A percentile compares a stretch with the other conserved stretches of the same genome.
Conservation (phyloP, 371 early-diverging fungal species). For the Phascolomyces articulosus region DNA sequence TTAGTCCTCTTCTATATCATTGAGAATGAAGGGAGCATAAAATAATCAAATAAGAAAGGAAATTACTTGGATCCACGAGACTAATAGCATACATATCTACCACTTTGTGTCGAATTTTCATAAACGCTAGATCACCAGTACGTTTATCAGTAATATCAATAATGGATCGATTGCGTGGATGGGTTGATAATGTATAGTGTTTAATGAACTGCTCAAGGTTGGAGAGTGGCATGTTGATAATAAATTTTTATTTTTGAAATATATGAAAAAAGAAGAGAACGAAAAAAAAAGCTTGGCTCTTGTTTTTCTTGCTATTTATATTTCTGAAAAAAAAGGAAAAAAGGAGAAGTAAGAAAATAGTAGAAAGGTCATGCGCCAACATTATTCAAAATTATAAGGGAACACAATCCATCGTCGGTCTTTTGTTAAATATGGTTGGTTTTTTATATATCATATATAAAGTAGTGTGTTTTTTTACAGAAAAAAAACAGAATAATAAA, state of each 20-base stretch:
- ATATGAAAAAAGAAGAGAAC: background rate
- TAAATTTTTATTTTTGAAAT: background rate
- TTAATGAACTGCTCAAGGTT: constrained; percentile 31
- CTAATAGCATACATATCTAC: constrained; percentile 47
- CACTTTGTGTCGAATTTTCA: constrained; percentile 46
- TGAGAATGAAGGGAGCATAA: too few species aligned
- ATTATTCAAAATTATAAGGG: background rate
- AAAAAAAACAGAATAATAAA: background rate
- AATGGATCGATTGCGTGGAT: constrained; percentile 43
- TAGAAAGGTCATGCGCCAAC: background rate
- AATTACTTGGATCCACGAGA: constrained; percentile 40
- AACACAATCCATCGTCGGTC: background rate
- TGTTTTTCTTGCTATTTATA: background rate
- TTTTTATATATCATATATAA: too few species aligned
- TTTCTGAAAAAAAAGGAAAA: background rate
- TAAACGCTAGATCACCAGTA: constrained; percentile 35
- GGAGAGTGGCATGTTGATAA: background rate
- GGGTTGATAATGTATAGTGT: constrained; percentile 35
- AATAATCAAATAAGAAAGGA: too few species aligned
- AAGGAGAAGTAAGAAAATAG: too few species aligned
- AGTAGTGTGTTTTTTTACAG: background rate
- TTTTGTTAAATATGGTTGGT: background rate
- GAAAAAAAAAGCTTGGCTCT: constrained; percentile 4
- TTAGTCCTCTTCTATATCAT: too few species aligned
- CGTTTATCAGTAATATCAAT: constrained; percentile 42